These are phyloP conservation scores for Lithospermum erythrorhizon DNA, from an alignment of 257 asterid species.

Conservation along the genomic window DNA sequence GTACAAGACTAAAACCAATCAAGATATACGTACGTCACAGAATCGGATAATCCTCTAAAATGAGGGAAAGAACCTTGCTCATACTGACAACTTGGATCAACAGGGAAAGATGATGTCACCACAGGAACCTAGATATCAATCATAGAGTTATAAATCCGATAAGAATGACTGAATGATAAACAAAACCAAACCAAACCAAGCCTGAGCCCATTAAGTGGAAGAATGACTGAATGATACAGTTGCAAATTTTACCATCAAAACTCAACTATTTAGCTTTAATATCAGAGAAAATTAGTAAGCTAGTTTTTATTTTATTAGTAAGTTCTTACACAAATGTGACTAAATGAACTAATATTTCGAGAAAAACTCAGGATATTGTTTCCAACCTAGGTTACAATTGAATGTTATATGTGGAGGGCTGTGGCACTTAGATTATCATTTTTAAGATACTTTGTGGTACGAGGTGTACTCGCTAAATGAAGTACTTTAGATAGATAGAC, in stretches of 20 bases:
- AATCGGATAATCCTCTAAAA: constrained; percentile 83
- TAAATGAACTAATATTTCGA: too few relatives aligned
- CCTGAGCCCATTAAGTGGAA: too few relatives aligned
- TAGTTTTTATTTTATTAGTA: too few relatives aligned
- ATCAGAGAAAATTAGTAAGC: neutral
- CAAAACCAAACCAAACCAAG: too few relatives aligned
- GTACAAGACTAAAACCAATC: neutral
- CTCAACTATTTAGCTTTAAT: neutral
- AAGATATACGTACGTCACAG: constrained; percentile 59
- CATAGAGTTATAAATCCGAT: neutral
- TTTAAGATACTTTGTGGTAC: too few relatives aligned
- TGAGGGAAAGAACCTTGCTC: constrained; percentile 80
- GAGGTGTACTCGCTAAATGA: too few relatives aligned
- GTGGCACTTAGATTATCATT: too few relatives aligned
- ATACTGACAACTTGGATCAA: constrained; percentile 81
- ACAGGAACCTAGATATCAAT: constrained; percentile 72
- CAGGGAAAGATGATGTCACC: constrained; percentile 73
- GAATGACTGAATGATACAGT: neutral
- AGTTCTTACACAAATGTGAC: too few relatives aligned
- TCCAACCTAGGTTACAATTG: too few relatives aligned
- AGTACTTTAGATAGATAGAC: too few relatives aligned
- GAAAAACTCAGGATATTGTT: too few relatives aligned
- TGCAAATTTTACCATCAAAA: neutral
- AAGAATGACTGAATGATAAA: neutral
- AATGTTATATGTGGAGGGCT: too few relatives aligned